Evolutionary conservation across 176 grass and related monocot species (phyloP).

Genomic region (Paspalum vaginatum): DNA sequence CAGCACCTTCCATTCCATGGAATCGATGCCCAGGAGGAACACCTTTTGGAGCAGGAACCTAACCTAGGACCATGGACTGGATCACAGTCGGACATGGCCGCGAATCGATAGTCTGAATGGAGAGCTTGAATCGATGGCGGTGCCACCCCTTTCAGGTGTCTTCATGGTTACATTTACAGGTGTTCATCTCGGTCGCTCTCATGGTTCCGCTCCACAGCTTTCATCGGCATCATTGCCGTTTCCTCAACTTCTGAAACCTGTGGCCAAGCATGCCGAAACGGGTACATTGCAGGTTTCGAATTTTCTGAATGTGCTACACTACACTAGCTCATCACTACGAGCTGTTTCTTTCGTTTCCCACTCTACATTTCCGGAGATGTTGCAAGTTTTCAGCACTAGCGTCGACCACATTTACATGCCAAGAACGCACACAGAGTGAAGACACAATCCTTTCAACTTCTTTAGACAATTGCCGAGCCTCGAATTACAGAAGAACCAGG

Average conservation of each 20-base stretch:
- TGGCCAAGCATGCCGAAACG: background rate
- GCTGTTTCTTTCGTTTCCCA: background rate
- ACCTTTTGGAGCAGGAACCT: background rate
- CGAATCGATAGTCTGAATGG: background rate
- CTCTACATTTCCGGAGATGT: background rate
- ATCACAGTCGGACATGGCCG: background rate
- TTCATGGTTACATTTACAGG: background rate
- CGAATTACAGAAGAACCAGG: conserved; percentile 11
- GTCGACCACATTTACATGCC: conserved; percentile 9
- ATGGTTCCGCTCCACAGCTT: background rate
- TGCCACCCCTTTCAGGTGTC: background rate
- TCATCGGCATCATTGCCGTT: conserved; percentile 25
- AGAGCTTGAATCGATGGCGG: conserved; percentile 31
- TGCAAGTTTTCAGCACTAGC: background rate
- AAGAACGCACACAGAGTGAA: background rate
- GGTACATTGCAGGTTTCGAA: too few relatives aligned
- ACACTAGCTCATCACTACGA: background rate
- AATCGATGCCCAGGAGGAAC: background rate
- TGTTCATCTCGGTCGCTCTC: background rate
- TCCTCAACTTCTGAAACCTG: background rate
- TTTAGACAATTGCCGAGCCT: conserved; percentile 45
- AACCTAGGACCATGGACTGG: conserved; percentile 23
- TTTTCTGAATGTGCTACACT: too few relatives aligned
- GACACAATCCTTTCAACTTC: conserved; percentile 22
- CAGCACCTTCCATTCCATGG: background rate